Conservation (phyloP, 345 rosid genomes). For the Stellera chamaejasme region DNA sequence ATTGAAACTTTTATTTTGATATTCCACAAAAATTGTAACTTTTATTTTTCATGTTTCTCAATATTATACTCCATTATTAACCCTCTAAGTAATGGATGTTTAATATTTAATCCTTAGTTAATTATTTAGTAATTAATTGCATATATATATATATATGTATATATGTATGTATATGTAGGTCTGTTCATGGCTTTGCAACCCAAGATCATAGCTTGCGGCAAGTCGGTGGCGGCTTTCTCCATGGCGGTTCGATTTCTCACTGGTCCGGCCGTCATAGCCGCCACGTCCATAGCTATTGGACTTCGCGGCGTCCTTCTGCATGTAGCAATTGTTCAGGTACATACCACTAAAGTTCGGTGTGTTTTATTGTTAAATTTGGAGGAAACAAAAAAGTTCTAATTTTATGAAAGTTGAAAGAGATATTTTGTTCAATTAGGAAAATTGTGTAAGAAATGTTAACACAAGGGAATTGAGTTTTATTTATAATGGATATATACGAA, state of each 20-base stretch:
- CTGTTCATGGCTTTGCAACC: slow-evolving; percentile 87
- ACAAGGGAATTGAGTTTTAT: background rate
- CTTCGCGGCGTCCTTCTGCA: slow-evolving; percentile 67
- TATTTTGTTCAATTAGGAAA: too few relatives aligned
- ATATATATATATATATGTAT: background rate
- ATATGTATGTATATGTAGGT: slow-evolving; percentile 22
- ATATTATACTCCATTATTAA: too few relatives aligned
- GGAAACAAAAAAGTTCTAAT: background rate
- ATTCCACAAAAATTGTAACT: background rate
- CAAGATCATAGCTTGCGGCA: slow-evolving; percentile 70
- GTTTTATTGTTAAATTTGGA: background rate
- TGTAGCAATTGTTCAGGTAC: slow-evolving; percentile 68
- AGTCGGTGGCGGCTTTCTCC: slow-evolving; percentile 69
- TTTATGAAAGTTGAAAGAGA: too few relatives aligned
- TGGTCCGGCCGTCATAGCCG: slow-evolving; percentile 86
- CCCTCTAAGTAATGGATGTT: too few relatives aligned
- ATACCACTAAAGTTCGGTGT: background rate
- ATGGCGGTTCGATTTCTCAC: slow-evolving; percentile 81
- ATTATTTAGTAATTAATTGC: background rate
- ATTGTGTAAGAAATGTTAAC: background rate
- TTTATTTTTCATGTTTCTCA: too few relatives aligned
- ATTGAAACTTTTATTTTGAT: background rate
- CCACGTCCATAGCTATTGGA: slow-evolving; percentile 73
- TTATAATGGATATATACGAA: background rate
- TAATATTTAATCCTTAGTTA: too few relatives aligned